These are phyloP conservation scores for Malus orientalis DNA, from an alignment of 306 rosid species.

Conservation along the genomic window DNA sequence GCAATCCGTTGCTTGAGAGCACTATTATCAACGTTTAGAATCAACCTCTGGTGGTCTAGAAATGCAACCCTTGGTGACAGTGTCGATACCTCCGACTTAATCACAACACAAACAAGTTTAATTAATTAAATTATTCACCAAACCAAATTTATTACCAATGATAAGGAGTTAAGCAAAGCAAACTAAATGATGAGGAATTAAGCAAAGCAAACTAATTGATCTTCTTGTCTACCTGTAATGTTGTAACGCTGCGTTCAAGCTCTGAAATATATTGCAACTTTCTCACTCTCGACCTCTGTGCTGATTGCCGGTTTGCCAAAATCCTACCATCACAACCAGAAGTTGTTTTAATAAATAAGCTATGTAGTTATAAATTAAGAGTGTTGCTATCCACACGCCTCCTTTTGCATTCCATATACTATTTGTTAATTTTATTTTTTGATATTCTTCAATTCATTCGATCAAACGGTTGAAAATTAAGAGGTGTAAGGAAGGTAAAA, in stretches of 20 bases:
- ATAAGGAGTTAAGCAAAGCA: background rate
- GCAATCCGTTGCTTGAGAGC: slow-evolving; percentile 94
- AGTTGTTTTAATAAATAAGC: background rate
- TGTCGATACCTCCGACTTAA: slow-evolving; percentile 84
- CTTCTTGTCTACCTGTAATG: slow-evolving; percentile 52
- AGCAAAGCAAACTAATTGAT: background rate
- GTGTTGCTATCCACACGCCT: fast-evolving
- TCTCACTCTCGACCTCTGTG: slow-evolving; percentile 90
- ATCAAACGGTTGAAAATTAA: no score
- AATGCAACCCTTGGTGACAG: slow-evolving; percentile 90
- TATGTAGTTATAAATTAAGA: background rate
- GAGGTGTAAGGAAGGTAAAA: no score
- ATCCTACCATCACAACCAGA: slow-evolving; percentile 31
- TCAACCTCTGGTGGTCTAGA: slow-evolving; percentile 92
- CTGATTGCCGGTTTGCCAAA: slow-evolving; percentile 90
- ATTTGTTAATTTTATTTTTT: no score
- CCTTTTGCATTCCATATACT: no score
- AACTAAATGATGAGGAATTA: background rate
- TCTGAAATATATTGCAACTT: slow-evolving; percentile 88
- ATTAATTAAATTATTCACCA: background rate
- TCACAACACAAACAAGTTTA: background rate
- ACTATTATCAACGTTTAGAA: slow-evolving; percentile 82
- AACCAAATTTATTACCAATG: background rate
- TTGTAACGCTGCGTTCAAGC: slow-evolving; percentile 81
- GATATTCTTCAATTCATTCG: no score